phyloP scores from a whole-genome alignment of 1,284 basidiomycete genomes.

The Sparassis latifolia region DNA sequence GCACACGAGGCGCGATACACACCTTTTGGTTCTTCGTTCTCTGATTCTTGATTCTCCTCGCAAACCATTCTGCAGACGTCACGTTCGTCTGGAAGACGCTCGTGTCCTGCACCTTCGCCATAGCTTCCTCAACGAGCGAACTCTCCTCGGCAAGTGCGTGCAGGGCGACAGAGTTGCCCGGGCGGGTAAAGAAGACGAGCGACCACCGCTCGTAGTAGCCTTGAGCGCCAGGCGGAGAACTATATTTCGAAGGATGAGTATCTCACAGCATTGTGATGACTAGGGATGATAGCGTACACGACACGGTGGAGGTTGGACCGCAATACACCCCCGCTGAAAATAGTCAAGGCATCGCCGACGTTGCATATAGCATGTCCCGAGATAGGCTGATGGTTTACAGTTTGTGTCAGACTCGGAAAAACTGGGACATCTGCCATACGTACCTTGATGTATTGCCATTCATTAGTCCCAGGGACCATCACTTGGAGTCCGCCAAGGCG shows the following conservation, averaged over 20 bases:
- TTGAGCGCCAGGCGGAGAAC: constrained; percentile 26
- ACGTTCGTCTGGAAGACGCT: constrained; percentile 11
- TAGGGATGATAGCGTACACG: constrained; percentile 18
- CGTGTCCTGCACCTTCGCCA: not conserved
- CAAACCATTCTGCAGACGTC: constrained; percentile 24
- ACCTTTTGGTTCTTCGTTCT: constrained; percentile 19
- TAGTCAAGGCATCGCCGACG: constrained; percentile 33
- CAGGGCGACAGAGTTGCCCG: constrained; percentile 24
- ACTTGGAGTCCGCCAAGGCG: constrained; percentile 68
- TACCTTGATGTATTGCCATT: constrained; percentile 66
- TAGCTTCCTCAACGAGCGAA: constrained; percentile 19
- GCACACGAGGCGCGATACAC: constrained; percentile 1
- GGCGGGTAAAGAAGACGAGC: constrained; percentile 31
- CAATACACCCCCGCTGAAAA: constrained; percentile 33
- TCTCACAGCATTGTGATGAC: constrained; percentile 5
- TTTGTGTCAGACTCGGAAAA: not conserved
- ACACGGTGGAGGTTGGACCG: constrained; percentile 30
- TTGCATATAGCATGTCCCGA: constrained; percentile 30
- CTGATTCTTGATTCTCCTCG: constrained; percentile 22
- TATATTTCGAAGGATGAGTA: constrained; percentile 4
- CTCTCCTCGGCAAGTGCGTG: constrained; percentile 19
- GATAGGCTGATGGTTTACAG: constrained; percentile 16
- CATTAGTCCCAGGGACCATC: constrained; percentile 49
- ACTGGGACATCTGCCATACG: too few species aligned
- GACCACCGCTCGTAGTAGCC: constrained; percentile 26